Base-by-base conservation (phyloP, 371 early-diverging fungal genomes). In the Zopfochytrium polystomum region DNA sequence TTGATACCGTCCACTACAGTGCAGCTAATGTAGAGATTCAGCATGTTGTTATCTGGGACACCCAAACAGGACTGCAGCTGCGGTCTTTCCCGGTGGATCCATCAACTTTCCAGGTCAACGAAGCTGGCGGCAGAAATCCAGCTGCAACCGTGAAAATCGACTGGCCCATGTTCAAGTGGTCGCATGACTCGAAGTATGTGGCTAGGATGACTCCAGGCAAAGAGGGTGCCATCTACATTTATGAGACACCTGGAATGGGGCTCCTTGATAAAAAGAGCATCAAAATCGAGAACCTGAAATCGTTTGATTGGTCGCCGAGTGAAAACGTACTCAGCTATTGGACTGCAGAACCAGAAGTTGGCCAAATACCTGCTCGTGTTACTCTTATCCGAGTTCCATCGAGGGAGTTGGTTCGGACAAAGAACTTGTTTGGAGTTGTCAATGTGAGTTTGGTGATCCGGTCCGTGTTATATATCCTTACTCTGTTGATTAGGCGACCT, bases 121-220 rank as follows among this genome's bases (percentile, higher is more conserved):
- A 65, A 5, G 58, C 51, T n/a, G 49, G 55, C 34, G 57, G 51
- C 46, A 62, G 53, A 32, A 62, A 53, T 6, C 59, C 66, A 13
- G 70, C 62, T 30, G 18, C 73, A 22, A 64, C 80, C 23, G 75
- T 80, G 29, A 87, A 88, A 46, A 82, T 89, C 47, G 84, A 83
- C 57, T 95, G 96, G 95, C 95, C 96, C 35, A 81, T 93, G 67
- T 95, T 97, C 86, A 96, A 95, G 80, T 98, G 95, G 94, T 92
- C 95, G 55, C 83, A 87, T 50, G 86, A 88, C 71, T 93, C 93
- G 65, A 89, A 89, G 68, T 93, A 93, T 84, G 84, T 96, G 77
- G 98, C 96, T 20, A 86, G 94, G 63, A 79, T 92, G 66, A 82
- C 85, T 2, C 88, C 87, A 43, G 93, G 90, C 15, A 77, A 84